Evolutionary conservation across 257 asterid species (phyloP).

Genomic region (Sherardia arvensis): DNA sequence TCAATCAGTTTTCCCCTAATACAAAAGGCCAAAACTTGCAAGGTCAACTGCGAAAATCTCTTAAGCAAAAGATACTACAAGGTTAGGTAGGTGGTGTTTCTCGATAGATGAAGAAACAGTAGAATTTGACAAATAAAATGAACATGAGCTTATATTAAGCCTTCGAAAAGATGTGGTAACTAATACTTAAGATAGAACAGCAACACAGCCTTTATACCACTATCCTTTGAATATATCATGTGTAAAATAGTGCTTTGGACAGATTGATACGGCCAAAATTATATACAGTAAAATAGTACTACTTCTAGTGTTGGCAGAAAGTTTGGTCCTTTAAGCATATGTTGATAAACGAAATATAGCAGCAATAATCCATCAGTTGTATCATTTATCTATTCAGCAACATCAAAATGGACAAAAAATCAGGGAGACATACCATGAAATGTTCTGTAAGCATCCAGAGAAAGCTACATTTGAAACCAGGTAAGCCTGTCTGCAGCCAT

Average conservation of each 20-base stretch:
- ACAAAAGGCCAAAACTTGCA: background rate
- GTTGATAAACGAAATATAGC: background rate
- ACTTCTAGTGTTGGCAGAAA: background rate
- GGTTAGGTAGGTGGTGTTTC: background rate
- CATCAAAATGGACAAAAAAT: background rate
- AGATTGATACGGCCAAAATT: background rate
- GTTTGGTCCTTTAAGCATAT: background rate
- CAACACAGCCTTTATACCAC: background rate
- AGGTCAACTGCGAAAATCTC: background rate
- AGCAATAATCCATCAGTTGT: background rate
- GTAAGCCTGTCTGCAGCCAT: slow-evolving; percentile 36
- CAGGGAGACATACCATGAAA: slow-evolving; percentile 45
- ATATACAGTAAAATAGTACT: background rate
- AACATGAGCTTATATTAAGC: background rate
- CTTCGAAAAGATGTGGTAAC: background rate
- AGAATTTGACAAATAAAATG: background rate
- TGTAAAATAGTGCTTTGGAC: background rate
- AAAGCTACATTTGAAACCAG: slow-evolving; percentile 27
- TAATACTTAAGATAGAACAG: background rate
- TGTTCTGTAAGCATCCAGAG: slow-evolving; percentile 34
- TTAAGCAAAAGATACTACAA: background rate
- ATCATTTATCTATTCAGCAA: background rate
- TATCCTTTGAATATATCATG: background rate
- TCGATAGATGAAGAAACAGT: background rate
- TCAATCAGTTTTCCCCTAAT: slow-evolving; percentile 7